phyloP scores from a whole-genome alignment of 164 flowering plant genomes.

The Magnolia sinica region DNA sequence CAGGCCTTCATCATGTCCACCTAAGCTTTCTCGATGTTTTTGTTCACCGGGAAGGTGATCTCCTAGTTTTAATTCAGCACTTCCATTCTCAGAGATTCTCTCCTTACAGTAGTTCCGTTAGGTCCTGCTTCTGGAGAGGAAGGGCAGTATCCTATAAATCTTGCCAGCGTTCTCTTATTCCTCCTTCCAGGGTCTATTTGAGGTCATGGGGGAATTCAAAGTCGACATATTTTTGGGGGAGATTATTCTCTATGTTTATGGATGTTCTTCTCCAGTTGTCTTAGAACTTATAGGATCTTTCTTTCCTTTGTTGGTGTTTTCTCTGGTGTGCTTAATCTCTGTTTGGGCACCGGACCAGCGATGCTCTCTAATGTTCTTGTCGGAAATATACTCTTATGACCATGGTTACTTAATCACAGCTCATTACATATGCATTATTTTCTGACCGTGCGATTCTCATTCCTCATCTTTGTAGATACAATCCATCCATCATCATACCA shows the following conservation, averaged over 20 bases:
- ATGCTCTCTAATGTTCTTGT: neutral
- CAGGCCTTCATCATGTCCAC: slow-evolving; percentile 92
- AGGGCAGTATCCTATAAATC: slow-evolving; percentile 19
- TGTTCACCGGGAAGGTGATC: slow-evolving; percentile 26
- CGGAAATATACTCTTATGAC: neutral
- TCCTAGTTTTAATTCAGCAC: slow-evolving; percentile 16
- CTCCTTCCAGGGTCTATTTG: slow-evolving; percentile 12
- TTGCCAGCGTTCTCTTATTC: slow-evolving; percentile 16
- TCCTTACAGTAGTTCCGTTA: slow-evolving; percentile 25
- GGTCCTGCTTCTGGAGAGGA: slow-evolving; percentile 28
- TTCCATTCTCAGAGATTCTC: slow-evolving; percentile 11
- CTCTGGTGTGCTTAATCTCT: neutral
- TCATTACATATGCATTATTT: neutral
- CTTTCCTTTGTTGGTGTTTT: neutral
- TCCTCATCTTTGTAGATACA: neutral
- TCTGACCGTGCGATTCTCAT: neutral
- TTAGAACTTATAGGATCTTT: neutral
- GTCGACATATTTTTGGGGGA: neutral
- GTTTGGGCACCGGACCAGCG: neutral
- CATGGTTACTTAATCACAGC: neutral
- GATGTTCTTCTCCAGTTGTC: neutral
- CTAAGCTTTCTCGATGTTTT: slow-evolving; percentile 21
- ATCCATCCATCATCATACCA: neutral
- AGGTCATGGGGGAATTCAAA: slow-evolving; percentile 13
- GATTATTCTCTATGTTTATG: neutral